phyloP scores from a whole-genome alignment of 805 yeast genomes.

The Groenewaldozyma salmanticensis region DNA sequence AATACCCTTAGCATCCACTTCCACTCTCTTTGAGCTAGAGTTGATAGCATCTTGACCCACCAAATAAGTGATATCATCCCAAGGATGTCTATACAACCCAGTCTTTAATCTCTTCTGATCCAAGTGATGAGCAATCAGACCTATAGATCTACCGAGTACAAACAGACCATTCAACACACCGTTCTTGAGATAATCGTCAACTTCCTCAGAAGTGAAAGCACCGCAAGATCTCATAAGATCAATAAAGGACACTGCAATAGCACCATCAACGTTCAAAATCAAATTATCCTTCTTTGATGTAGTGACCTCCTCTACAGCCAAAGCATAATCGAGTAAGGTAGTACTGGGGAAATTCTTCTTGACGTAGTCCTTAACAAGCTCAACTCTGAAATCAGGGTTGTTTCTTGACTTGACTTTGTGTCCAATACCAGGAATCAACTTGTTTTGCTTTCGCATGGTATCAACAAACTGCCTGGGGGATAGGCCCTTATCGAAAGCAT shows the following conservation, averaged over 20 bases:
- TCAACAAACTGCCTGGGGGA: slow-evolving; percentile 39
- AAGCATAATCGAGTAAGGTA: slow-evolving; percentile 34
- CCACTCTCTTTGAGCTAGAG: slow-evolving; percentile 26
- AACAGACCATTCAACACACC: slow-evolving; percentile 40
- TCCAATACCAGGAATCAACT: slow-evolving; percentile 39
- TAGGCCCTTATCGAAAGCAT: slow-evolving; percentile 35
- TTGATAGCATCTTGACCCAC: slow-evolving; percentile 30
- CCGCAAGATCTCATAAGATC: slow-evolving; percentile 36
- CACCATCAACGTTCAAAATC: slow-evolving; percentile 37
- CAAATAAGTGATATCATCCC: slow-evolving; percentile 39
- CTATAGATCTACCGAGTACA: slow-evolving; percentile 38
- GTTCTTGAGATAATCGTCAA: slow-evolving; percentile 34
- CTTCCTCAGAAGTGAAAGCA: slow-evolving; percentile 36
- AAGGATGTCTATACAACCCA: slow-evolving; percentile 38
- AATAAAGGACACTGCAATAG: slow-evolving; percentile 36
- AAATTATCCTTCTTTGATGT: slow-evolving; percentile 41
- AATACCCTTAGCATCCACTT: slow-evolving; percentile 27
- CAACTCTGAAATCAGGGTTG: slow-evolving; percentile 40
- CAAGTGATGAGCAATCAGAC: slow-evolving; percentile 37
- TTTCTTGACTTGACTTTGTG: slow-evolving; percentile 39
- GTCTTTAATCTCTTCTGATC: slow-evolving; percentile 40
- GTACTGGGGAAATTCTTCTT: slow-evolving; percentile 36
- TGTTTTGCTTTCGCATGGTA: slow-evolving; percentile 38
- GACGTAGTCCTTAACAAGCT: slow-evolving; percentile 37
- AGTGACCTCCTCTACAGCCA: slow-evolving; percentile 39